These are phyloP conservation scores for Jacaranda copaia DNA, from an alignment of 257 asterid genomes.

Conservation along the genomic window DNA sequence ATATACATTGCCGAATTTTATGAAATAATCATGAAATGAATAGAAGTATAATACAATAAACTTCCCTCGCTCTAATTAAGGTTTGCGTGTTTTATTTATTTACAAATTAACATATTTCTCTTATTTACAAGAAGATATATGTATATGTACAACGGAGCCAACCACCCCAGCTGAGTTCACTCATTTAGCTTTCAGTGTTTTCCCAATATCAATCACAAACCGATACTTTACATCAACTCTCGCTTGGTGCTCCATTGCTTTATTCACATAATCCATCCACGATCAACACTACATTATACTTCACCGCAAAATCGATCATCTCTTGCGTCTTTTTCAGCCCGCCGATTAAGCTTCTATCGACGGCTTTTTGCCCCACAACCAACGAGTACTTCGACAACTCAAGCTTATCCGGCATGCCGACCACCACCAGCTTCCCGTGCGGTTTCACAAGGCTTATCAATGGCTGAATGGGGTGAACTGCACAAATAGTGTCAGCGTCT, in stretches of 20 bases:
- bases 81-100: background rate
- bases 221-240: conserved; percentile 49
- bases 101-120: background rate
- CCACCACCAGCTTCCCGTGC: conserved; percentile 46
- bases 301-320: conserved; percentile 52
- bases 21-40: too few species aligned
- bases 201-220: conserved; percentile 50
- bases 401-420: conserved; percentile 49
- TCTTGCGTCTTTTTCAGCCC: conserved; percentile 54
- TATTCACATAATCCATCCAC: conserved; percentile 48
- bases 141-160: background rate
- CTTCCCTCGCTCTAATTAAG: background rate
- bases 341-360: conserved; percentile 52
- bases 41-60: too few species aligned
- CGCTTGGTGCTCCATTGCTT: conserved; percentile 46
- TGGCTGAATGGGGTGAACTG: conserved; percentile 41
- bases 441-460: conserved; percentile 42
- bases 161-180: background rate
- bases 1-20: too few species aligned
- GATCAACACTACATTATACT: conserved; percentile 36
- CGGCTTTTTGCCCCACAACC: conserved; percentile 32
- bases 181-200: conserved; percentile 34
- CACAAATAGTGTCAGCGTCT: conserved; percentile 43
- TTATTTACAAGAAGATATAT: background rate
- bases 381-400: conserved; percentile 47